A percentile compares a stretch with the other conserved stretches of the same genome.
Conservation (phyloP, 2,329 filamentous ascomycete genomes). For the Sclerotinia borealis region DNA sequence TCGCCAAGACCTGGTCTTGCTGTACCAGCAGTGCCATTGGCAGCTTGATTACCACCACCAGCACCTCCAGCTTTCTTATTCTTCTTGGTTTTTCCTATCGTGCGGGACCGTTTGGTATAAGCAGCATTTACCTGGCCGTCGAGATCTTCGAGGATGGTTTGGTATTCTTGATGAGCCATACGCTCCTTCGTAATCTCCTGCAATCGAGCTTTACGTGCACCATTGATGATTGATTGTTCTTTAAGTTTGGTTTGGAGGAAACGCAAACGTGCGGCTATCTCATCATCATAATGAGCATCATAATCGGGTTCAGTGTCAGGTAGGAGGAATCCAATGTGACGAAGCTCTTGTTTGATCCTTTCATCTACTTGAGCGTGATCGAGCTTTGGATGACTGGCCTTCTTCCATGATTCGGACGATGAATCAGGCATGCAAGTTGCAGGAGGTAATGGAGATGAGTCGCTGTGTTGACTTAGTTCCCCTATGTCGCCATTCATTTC, state of each 20-base stretch:
- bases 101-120: slow-evolving; percentile 91
- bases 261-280: slow-evolving; percentile 83
- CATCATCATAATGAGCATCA: slow-evolving; percentile 86
- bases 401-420: slow-evolving; percentile 70
- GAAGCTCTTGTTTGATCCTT: slow-evolving; percentile 82
- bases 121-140: slow-evolving; percentile 92
- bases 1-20: slow-evolving; percentile 82
- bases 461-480: slow-evolving; percentile 26
- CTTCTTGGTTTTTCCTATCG: slow-evolving; percentile 90
- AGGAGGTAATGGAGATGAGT: slow-evolving; percentile 45
- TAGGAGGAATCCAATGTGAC: slow-evolving; percentile 81
- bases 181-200: slow-evolving; percentile 84
- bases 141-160: slow-evolving; percentile 92
- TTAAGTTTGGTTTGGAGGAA: slow-evolving; percentile 77
- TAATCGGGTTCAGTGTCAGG: slow-evolving; percentile 67
- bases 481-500: slow-evolving; percentile 36
- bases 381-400: slow-evolving; percentile 65
- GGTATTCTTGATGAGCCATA: slow-evolving; percentile 95
- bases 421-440: slow-evolving; percentile 78
- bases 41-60: slow-evolving; percentile 61
- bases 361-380: slow-evolving; percentile 87
- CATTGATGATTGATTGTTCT: slow-evolving; percentile 80
- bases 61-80: slow-evolving; percentile 73
- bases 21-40: slow-evolving; percentile 51
- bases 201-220: slow-evolving; percentile 80